A percentile compares a stretch with the other conserved stretches of the same genome.
phyloP scores from a whole-genome alignment of 176 grass and related monocot species.

The Thalia dealbata region DNA sequence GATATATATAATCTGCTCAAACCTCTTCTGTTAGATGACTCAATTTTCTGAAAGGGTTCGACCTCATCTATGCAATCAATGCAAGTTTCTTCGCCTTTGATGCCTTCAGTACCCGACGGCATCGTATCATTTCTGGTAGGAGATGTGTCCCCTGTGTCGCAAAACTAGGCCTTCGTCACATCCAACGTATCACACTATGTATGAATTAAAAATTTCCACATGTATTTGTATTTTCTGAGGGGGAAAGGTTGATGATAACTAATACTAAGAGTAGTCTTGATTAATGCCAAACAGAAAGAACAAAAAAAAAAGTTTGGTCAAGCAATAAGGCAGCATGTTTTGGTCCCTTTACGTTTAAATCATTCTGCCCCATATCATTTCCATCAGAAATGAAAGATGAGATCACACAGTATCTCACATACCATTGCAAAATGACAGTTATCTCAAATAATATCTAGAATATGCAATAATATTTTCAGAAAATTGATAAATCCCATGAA shows the following conservation, averaged over 20 bases:
- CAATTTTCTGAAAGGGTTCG: conserved; percentile 25
- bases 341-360: no score
- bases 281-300: no score
- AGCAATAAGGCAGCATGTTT: no score
- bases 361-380: no score
- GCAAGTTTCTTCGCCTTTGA: not conserved
- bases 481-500: not conserved
- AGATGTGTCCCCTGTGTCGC: conserved; percentile 28
- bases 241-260: no score
- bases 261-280: no score
- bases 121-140: conserved; percentile 13
- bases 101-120: conserved; percentile 26
- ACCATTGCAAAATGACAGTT: no score
- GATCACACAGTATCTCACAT: no score
- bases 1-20: conserved; percentile 24
- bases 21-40: conserved; percentile 57
- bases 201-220: no score
- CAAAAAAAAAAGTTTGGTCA: no score
- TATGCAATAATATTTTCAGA: not conserved
- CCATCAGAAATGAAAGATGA: no score
- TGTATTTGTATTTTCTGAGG: no score
- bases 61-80: conserved; percentile 30
- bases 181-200: not conserved
- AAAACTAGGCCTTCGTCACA: not conserved
- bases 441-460: not conserved